Conservation (phyloP, 306 rosid genomes). For the Begonia peltatifolia region DNA sequence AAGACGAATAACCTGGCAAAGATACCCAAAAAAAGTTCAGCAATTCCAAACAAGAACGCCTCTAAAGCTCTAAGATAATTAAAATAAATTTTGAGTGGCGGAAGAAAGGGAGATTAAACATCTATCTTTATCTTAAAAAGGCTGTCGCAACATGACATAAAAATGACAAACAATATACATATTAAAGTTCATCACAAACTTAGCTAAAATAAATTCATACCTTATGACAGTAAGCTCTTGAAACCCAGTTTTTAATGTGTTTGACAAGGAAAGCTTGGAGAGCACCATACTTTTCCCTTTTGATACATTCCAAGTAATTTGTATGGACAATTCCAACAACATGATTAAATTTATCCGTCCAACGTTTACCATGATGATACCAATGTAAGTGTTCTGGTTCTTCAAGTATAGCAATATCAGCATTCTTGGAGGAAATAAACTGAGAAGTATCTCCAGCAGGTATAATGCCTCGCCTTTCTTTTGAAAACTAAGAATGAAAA, state of each 20-base stretch:
- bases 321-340: constrained; percentile 97
- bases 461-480: constrained; percentile 74
- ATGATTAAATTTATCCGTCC: constrained; percentile 93
- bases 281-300: constrained; percentile 92
- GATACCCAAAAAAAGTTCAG: no score
- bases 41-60: no score
- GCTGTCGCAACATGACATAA: background rate
- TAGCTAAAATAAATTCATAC: constrained; percentile 16
- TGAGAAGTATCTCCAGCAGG: constrained; percentile 94
- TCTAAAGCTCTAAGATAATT: no score
- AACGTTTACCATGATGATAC: constrained; percentile 95
- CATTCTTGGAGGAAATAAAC: constrained; percentile 78
- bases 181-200: background rate
- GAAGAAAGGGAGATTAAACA: no score
- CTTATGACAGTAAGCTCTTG: constrained; percentile 82
- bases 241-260: constrained; percentile 92
- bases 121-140: no score
- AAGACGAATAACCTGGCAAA: constrained; percentile 75
- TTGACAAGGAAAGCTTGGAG: constrained; percentile 88
- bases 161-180: background rate
- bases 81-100: no score
- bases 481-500: constrained; percentile 41
- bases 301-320: constrained; percentile 88
- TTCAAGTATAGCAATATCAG: constrained; percentile 90
- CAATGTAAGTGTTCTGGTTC: constrained; percentile 98